phyloP scores from a whole-genome alignment of 306 rosid genomes.

The Aeschynomene evenia region DNA sequence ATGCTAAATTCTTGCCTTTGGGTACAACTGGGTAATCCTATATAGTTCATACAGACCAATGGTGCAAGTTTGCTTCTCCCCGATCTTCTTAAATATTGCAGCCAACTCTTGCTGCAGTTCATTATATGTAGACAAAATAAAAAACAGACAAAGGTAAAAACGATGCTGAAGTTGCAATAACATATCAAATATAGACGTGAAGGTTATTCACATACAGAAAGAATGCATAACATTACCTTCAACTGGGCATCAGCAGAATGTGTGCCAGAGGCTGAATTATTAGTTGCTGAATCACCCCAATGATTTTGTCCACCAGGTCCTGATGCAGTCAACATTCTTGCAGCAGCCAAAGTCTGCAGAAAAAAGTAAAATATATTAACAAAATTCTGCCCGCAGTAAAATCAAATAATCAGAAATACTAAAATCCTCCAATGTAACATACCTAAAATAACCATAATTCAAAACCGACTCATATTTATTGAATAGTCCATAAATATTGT shows the following conservation, averaged over 20 bases:
- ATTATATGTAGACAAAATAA: conserved; percentile 6
- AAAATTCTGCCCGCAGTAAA: not conserved
- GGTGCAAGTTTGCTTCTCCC: conserved; percentile 98
- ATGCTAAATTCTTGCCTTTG: conserved; percentile 52
- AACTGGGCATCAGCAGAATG: conserved; percentile 93
- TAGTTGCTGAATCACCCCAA: conserved; percentile 89
- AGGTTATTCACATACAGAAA: not conserved
- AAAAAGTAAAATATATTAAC: not conserved
- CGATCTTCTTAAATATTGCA: conserved; percentile 98
- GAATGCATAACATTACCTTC: conserved; percentile 52
- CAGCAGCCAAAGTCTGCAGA: conserved; percentile 91
- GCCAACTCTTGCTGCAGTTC: conserved; percentile 92
- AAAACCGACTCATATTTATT: too few species aligned
- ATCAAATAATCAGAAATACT: not conserved
- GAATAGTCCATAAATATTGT: too few species aligned
- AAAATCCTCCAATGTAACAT: too few species aligned
- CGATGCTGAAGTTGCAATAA: conserved; percentile 1
- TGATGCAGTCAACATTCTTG: conserved; percentile 97
- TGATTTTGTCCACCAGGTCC: conserved; percentile 96
- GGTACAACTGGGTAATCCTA: conserved; percentile 94
- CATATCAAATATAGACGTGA: not conserved
- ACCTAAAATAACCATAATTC: too few species aligned
- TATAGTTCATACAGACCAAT: conserved; percentile 91
- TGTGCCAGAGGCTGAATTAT: conserved; percentile 85
- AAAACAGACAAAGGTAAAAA: not conserved